A percentile compares a stretch with the other conserved stretches of the same genome.
Conservation (phyloP, 805 yeast genomes). For the Metschnikowia shivogae region DNA sequence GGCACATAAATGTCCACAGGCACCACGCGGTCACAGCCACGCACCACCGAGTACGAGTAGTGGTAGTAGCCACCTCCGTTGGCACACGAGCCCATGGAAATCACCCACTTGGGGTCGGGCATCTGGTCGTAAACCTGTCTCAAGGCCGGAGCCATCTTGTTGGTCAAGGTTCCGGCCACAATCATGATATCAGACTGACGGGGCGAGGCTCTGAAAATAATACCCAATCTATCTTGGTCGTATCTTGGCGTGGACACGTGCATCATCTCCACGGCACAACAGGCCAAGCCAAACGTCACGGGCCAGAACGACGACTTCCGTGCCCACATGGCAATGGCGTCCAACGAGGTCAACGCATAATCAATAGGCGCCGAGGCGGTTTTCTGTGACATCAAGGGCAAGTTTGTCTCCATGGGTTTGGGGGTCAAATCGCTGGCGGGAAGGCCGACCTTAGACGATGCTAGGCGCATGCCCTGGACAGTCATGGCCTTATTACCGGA, state of each 20-base stretch:
- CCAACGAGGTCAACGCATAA: slow-evolving; percentile 77
- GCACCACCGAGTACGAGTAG: slow-evolving; percentile 80
- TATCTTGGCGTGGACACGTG: slow-evolving; percentile 87
- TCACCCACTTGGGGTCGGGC: slow-evolving; percentile 95
- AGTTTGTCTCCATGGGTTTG: slow-evolving; percentile 55
- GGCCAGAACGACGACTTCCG: slow-evolving; percentile 93
- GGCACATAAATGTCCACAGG: slow-evolving; percentile 91
- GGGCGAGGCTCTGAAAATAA: slow-evolving; percentile 90
- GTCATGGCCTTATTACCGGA: not conserved
- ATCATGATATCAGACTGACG: slow-evolving; percentile 90
- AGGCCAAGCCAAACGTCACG: slow-evolving; percentile 84
- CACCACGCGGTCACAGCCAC: slow-evolving; percentile 85
- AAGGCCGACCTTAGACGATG: slow-evolving; percentile 19
- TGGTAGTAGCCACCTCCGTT: slow-evolving; percentile 93
- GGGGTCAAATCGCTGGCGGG: slow-evolving; percentile 47
- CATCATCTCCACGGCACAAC: slow-evolving; percentile 96
- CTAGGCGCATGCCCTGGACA: slow-evolving; percentile 17
- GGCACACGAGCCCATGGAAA: slow-evolving; percentile 92
- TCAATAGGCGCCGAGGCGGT: slow-evolving; percentile 56
- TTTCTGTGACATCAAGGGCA: slow-evolving; percentile 65
- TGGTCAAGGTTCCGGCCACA: slow-evolving; percentile 88
- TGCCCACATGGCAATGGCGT: slow-evolving; percentile 84
- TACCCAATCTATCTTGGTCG: slow-evolving; percentile 89
- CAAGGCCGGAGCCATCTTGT: slow-evolving; percentile 90
- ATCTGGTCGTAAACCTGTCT: slow-evolving; percentile 92